Base-by-base conservation (phyloP, 352 stramenopile species). In the Phytopythium chamaehyphon region DNA sequence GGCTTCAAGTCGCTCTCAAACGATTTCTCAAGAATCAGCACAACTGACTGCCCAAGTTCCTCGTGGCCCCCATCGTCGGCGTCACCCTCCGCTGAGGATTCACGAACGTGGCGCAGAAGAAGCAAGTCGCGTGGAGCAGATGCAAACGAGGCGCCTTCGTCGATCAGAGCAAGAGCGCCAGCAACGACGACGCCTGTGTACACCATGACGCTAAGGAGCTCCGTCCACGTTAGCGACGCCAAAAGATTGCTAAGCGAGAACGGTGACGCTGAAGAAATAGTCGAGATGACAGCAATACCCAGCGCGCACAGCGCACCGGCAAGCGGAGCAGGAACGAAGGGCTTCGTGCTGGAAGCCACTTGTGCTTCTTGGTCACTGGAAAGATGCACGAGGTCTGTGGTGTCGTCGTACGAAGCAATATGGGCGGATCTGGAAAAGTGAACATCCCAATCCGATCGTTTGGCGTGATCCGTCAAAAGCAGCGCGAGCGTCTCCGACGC, bases 21-120 rank as follows among this genome's bases (percentile, higher is more conserved):
- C 18, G 79, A 93, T 50, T 90, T 93, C 49, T 93, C 83, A 18
- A 90, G 55, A 40, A 93, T 86, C 43, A 83, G 65, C 38, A 85
- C 77, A 15, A 90, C 69, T 6, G 76, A 82, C 50, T 83, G 75
- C 0, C 71, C 65, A 50, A 69, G 71, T 43, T 76, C 67, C 11
- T 82, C 66, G 15, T 40, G 45, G 60, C 71, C 14, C 66, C 70
- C 65, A 36, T 76, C 67, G 46, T 69, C 63, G 12, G 58, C 59
- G 22, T 55, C 46, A 6, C 58, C 63, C 16, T 73, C 56, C 5
- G 65, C 61, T 42, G 74, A 73, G 9, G 77, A 80, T 50, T 90
- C 77, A 7, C 81, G 78, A 16, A 88, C 71, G 54, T 93, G 80
- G 46, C 81, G 80, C 9, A 93, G 54, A 42, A 93, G 33, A n/a